These are phyloP conservation scores for Saccharum hybrid DNA, from an alignment of 202 grass and related monocot genomes.

Conservation along the genomic window DNA sequence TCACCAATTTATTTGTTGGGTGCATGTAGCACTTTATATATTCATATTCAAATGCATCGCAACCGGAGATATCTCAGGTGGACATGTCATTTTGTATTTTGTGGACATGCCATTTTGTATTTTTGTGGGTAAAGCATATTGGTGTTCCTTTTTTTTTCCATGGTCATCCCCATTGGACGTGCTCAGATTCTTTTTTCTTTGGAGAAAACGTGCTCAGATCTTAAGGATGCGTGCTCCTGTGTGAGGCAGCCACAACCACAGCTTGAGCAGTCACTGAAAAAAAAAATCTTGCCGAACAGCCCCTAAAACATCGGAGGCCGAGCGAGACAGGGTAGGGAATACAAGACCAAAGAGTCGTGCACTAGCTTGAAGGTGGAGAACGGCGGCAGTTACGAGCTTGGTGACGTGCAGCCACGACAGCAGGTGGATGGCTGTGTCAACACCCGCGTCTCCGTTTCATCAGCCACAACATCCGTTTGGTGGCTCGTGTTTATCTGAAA, in stretches of 20 bases:
- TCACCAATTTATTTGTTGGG: background rate
- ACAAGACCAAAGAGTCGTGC: background rate
- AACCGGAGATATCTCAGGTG: background rate
- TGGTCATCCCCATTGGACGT: background rate
- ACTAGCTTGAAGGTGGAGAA: background rate
- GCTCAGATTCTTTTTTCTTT: background rate
- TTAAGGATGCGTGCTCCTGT: background rate
- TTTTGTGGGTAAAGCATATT: background rate
- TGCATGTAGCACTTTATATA: background rate
- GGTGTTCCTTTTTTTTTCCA: background rate
- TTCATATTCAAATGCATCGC: background rate
- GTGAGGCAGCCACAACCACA: background rate
- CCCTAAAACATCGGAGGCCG: background rate
- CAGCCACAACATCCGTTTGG: background rate
- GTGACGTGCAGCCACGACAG: too few relatives aligned
- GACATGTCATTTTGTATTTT: background rate
- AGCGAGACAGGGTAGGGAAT: too few relatives aligned
- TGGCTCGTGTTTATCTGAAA: slow-evolving; percentile 21
- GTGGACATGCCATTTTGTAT: background rate
- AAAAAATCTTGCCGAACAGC: background rate
- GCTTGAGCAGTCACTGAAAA: background rate
- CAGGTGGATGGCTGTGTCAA: too few relatives aligned
- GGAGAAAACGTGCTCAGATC: background rate
- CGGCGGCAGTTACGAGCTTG: background rate
- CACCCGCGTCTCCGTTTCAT: background rate